Base-by-base conservation (phyloP, 768 basidiomycete species). In the Trametes maxima region DNA sequence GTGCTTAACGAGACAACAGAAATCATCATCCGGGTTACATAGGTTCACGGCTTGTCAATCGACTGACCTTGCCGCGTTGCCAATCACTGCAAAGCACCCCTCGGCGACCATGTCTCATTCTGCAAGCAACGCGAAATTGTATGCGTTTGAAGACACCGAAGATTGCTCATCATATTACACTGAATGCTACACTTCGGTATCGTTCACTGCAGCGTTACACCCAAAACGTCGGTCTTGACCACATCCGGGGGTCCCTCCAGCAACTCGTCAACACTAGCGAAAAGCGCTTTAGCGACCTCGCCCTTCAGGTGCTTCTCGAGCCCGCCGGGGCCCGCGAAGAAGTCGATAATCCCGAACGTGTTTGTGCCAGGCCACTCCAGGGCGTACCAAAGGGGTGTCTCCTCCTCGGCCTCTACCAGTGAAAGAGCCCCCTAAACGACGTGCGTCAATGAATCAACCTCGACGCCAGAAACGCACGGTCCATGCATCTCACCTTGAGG, bases 311-410 rank as follows among this genome's bases (percentile, higher is more conserved):
- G 78, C 17, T 71, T 70, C 16, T 72, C 62, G 35, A 73, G 62
- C 3, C 72, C 76, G n/a, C 63, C 67, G 44, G 77, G 75, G 35
- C 51, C 60, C 17, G 71, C 63, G 64, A 77, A 77, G 60, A 78
- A 76, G 62, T 75, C 78, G 62, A 79, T 55, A 44, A 78, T 75
- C 3, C 68, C 77, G 60, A 80, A 79, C 14, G 68, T 67, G 57
- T 71, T 67, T 5, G 74, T 75, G 1, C 74, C 77, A 6, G 74
- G 67, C 59, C 74, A 76, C 61, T 76, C 72, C 43, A 78, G 62
- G 2, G 77, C 76, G 56, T 75, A 80, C 77, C 77, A 79, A 39
- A 72, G 65, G 14, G 70, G 68, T 13, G 78, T 77, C 44, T 65
- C 62, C 3, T 65, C 58, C 67, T 78, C 77, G 2, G 68, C 71